Conservation (phyloP, 345 rosid genomes). For the Gossypium thurberi region DNA sequence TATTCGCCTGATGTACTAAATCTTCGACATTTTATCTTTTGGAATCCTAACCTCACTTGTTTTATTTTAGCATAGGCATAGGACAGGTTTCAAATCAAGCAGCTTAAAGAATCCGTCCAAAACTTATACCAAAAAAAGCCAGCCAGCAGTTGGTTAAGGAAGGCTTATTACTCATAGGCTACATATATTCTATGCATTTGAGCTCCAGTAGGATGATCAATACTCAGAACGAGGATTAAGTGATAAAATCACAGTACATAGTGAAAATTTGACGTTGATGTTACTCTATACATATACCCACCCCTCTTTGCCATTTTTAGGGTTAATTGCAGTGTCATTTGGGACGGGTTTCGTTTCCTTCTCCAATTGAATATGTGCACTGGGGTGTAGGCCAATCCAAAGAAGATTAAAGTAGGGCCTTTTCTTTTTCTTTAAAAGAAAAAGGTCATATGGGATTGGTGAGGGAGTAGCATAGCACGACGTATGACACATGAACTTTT, state of each 20-base stretch:
- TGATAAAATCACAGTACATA: neutral
- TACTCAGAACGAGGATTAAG: neutral
- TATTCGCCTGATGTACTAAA: neutral
- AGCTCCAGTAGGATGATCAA: neutral
- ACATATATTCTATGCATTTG: neutral
- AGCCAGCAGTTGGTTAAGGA: neutral
- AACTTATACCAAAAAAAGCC: neutral
- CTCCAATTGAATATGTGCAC: neutral
- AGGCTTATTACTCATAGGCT: neutral
- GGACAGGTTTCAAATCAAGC: neutral
- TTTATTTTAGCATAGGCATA: neutral
- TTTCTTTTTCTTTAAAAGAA: neutral
- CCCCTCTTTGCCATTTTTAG: neutral
- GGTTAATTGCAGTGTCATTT: neutral
- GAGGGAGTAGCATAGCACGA: neutral
- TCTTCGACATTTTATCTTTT: neutral
- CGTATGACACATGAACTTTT: neutral
- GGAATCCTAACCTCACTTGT: neutral
- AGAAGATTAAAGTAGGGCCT: neutral
- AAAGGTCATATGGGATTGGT: neutral
- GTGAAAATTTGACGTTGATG: neutral
- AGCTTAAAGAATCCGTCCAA: neutral
- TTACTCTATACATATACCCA: neutral
- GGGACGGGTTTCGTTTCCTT: neutral
- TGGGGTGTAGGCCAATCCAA: neutral